These are phyloP conservation scores for Fomitopsis serialis DNA, from an alignment of 768 basidiomycete genomes.

Conservation along the genomic window DNA sequence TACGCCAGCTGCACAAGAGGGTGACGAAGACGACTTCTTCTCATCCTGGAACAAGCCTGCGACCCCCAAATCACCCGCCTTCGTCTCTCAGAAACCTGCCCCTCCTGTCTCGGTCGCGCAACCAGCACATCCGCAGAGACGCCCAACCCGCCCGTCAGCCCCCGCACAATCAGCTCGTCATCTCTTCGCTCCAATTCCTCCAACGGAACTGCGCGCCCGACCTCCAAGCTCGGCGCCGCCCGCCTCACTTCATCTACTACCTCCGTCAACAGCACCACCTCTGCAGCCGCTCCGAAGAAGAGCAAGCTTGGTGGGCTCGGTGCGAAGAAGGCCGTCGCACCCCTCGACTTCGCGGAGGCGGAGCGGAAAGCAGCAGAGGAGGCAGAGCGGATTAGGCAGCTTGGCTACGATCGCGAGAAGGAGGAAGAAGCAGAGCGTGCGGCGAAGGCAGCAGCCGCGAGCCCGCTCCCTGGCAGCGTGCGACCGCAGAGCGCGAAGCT, in stretches of 20 bases:
- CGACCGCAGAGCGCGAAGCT: slow-evolving; percentile 22
- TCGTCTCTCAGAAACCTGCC: slow-evolving; percentile 32
- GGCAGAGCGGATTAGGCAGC: slow-evolving; percentile 84
- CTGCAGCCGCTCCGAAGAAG: slow-evolving; percentile 44
- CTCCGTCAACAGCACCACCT: slow-evolving; percentile 20
- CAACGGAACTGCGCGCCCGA: slow-evolving; percentile 21
- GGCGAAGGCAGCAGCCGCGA: slow-evolving; percentile 35
- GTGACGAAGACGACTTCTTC: slow-evolving; percentile 90
- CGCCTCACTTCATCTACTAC: slow-evolving; percentile 38
- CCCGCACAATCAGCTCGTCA: slow-evolving; percentile 65
- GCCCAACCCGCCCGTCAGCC: slow-evolving; percentile 30
- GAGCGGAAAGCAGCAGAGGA: slow-evolving; percentile 88
- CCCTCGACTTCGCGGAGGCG: slow-evolving; percentile 92
- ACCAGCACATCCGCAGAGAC: slow-evolving; percentile 14
- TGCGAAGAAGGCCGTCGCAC: slow-evolving; percentile 76
- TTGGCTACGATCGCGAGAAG: slow-evolving; percentile 84
- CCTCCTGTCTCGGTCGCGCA: slow-evolving; percentile 58
- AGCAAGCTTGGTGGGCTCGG: slow-evolving; percentile 74
- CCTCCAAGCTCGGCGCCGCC: slow-evolving; percentile 36
- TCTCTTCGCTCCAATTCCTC: slow-evolving; percentile 45
- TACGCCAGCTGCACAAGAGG: slow-evolving; percentile 22
- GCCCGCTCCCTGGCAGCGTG: slow-evolving; percentile 3
- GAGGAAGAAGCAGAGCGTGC: slow-evolving; percentile 71
- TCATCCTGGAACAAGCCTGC: slow-evolving; percentile 91
- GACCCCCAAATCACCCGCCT: slow-evolving; percentile 22